Conservation (phyloP, 1,139 yeast genomes). For the Scheffersomyces cryptocercus region DNA sequence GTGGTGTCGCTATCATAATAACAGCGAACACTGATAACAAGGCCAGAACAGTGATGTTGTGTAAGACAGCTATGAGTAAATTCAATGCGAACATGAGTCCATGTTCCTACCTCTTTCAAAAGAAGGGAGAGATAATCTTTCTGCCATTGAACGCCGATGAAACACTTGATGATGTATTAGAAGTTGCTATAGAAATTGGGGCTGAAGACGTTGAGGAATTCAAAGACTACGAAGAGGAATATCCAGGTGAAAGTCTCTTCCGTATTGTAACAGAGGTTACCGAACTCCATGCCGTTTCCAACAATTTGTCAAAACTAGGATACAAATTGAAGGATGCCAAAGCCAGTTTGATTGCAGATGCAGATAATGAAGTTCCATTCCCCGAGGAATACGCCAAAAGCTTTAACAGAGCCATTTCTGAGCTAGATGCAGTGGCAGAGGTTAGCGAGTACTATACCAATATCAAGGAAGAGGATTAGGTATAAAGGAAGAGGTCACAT, state of each 20-base stretch:
- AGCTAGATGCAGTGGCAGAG: conserved; percentile 76
- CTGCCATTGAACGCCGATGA: conserved; percentile 39
- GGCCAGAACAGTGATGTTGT: conserved; percentile 73
- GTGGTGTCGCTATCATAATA: conserved; percentile 81
- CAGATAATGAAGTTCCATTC: conserved; percentile 58
- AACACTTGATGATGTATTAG: conserved; percentile 65
- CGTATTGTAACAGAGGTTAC: conserved; percentile 58
- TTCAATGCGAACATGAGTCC: conserved; percentile 74
- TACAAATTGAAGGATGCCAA: conserved; percentile 70
- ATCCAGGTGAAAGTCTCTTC: conserved; percentile 40
- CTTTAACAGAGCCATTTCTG: conserved; percentile 57
- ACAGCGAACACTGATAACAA: conserved; percentile 90
- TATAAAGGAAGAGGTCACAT: background rate
- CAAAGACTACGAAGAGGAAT: conserved; percentile 41
- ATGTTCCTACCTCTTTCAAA: conserved; percentile 72
- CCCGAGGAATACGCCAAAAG: conserved; percentile 52
- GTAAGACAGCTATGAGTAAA: conserved; percentile 75
- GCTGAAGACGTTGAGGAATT: conserved; percentile 76
- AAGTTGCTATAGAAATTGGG: conserved; percentile 73
- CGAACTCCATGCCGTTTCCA: conserved; percentile 63
- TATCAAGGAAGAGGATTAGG: conserved; percentile 22
- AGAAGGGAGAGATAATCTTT: conserved; percentile 70
- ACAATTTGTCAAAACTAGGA: conserved; percentile 51
- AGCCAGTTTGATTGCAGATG: conserved; percentile 64
- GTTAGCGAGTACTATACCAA: conserved; percentile 76